phyloP scores from a whole-genome alignment of 805 yeast species.

The Candida silvicultrix region DNA sequence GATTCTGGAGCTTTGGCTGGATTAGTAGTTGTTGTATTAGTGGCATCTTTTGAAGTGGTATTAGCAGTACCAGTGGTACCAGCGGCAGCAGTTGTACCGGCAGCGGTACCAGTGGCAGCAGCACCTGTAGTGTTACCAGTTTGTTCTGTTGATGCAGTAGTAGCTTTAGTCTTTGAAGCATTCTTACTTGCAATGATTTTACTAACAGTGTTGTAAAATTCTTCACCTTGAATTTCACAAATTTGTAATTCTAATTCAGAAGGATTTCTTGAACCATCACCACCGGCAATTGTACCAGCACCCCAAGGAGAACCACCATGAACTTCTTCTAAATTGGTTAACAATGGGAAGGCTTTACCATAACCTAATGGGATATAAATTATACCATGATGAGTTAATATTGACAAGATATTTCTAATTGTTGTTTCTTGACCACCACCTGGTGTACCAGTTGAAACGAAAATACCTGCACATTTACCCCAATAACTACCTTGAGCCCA shows the following conservation, averaged over 20 bases:
- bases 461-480: conserved; percentile 72
- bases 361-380: conserved; percentile 75
- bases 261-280: conserved; percentile 71
- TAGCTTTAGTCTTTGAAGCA: neutral
- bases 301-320: conserved; percentile 90
- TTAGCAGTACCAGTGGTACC: conserved; percentile 10
- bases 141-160: neutral
- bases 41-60: neutral
- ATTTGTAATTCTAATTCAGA: conserved; percentile 55
- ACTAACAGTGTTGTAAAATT: conserved; percentile 42
- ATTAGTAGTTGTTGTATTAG: neutral
- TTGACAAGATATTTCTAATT: conserved; percentile 47
- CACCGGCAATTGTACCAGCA: conserved; percentile 72
- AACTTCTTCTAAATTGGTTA: conserved; percentile 53
- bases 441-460: conserved; percentile 63
- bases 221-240: conserved; percentile 62
- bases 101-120: conserved; percentile 6
- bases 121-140: conserved; percentile 1
- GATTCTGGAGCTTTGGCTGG: neutral
- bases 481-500: conserved; percentile 67
- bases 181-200: conserved; percentile 13
- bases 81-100: conserved; percentile 6
- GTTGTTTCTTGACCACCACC: conserved; percentile 82
- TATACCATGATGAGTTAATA: conserved; percentile 71
- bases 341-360: conserved; percentile 45